A percentile compares a stretch with the other conserved stretches of the same genome.
phyloP scores from a whole-genome alignment of 1,139 yeast genomes.

The Suzukiozyma palmioleophila region DNA sequence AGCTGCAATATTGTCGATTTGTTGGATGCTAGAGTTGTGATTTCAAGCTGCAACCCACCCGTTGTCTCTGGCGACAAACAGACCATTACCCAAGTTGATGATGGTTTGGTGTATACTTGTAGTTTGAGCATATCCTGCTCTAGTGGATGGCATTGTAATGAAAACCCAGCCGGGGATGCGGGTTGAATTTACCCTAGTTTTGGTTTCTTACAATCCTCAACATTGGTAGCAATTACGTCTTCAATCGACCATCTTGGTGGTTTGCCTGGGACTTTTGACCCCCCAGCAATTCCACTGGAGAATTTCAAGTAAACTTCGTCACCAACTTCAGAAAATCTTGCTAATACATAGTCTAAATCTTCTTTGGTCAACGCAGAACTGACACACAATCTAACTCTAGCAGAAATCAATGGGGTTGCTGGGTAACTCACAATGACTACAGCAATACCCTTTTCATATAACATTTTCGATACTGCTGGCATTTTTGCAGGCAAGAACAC shows the following conservation, averaged over 20 bases:
- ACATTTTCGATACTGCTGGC: conserved; percentile 86
- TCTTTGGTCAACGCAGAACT: conserved; percentile 90
- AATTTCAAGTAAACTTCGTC: conserved; percentile 71
- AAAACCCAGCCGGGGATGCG: too few species aligned
- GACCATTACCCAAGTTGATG: too few species aligned
- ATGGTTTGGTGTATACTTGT: too few species aligned
- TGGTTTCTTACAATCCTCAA: conserved; percentile 59
- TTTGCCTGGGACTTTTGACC: conserved; percentile 49
- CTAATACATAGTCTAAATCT: conserved; percentile 79
- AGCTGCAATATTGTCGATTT: not conserved
- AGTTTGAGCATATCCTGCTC: too few species aligned
- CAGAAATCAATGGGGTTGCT: conserved; percentile 88
- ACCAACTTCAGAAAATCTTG: conserved; percentile 75
- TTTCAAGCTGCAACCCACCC: too few species aligned
- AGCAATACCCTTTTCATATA: conserved; percentile 78
- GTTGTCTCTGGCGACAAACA: too few species aligned
- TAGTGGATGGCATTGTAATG: too few species aligned
- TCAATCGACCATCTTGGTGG: conserved; percentile 75
- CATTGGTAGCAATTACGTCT: conserved; percentile 70
- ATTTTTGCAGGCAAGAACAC: conserved; percentile 87
- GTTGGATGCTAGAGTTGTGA: too few species aligned
- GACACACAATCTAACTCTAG: conserved; percentile 90
- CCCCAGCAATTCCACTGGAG: conserved; percentile 75
- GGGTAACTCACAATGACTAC: conserved; percentile 97
- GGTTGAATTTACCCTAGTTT: conserved; percentile 11